A percentile compares a stretch with the other conserved stretches of the same genome.
Conservation (phyloP, 148 eudicot species). For the Rhododendron kiyosumense region DNA sequence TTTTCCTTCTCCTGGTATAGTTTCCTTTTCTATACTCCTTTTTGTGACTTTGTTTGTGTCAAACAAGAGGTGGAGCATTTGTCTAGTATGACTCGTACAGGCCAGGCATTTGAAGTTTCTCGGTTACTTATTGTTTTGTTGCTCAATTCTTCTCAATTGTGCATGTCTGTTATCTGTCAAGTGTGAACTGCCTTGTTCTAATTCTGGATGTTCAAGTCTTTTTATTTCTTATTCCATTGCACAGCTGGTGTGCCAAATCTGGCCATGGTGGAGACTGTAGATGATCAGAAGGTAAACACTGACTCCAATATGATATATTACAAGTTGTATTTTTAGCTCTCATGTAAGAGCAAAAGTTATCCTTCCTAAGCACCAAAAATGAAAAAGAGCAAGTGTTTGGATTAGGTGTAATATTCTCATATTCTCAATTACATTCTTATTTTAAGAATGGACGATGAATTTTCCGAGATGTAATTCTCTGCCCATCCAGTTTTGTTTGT, state of each 20-base stretch:
- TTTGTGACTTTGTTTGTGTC: too few relatives aligned
- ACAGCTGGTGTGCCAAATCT: conserved; percentile 91
- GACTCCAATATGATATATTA: not conserved
- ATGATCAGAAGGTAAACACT: conserved; percentile 82
- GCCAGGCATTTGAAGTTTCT: not conserved
- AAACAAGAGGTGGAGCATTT: not conserved
- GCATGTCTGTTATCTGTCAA: not conserved
- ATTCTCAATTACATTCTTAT: not conserved
- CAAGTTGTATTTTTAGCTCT: not conserved
- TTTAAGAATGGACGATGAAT: not conserved
- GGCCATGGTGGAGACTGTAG: conserved; percentile 89
- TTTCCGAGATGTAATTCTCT: not conserved
- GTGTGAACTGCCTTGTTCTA: not conserved
- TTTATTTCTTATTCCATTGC: conserved; percentile 8
- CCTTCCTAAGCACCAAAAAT: not conserved
- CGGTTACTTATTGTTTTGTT: not conserved
- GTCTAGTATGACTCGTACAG: not conserved
- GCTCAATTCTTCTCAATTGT: not conserved
- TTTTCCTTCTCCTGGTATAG: not conserved
- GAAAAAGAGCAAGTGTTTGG: not conserved
- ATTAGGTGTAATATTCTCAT: not conserved
- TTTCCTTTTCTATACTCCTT: not conserved
- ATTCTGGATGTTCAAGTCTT: not conserved
- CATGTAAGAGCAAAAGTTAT: not conserved
- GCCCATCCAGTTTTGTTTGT: not conserved